Base-by-base conservation (phyloP, 768 basidiomycete species). In the Mycena latifolia region DNA sequence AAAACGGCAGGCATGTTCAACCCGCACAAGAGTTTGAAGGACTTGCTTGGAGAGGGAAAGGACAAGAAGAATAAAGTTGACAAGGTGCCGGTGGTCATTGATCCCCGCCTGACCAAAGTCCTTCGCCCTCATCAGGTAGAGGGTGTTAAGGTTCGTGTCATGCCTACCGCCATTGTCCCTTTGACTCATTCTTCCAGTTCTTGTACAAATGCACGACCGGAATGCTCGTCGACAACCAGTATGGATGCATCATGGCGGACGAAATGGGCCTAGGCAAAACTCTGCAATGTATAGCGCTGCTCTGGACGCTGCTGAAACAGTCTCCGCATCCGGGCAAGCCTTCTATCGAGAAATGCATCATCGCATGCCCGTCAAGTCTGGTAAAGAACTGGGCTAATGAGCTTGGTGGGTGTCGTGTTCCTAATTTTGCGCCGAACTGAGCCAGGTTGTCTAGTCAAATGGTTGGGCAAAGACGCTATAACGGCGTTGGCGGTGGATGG, bases 321-420 rank as follows among this genome's bases (percentile, higher is more conserved):
- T 98, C 98, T 0, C 95, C 98, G 0, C 88, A 90, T 55, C 82
- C 96, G 0, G 89, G 92, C 29, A 98, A 92, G 77, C 85, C 91
- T 2, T 90, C 93, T 0, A 96, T 98, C 68, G 97, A 99, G 75
- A 99, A 99, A 78, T 96, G 93, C 65, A 96, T 99, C 75, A 98
- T 99, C 71, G 96, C 90, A 0, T 99, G 98, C 77, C 98, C 98
- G 0, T 94, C 95, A 11, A 97, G 94, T 84, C 81, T 99, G 65
- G 98, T 99, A 31, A 94, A 93, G 76, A 99, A 99, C 72, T 99
- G 98, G 98, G 97, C 95, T 0, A 98, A 99, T 76, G 98, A 99
- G 79, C 84, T 99, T 29, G 88, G 96, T 91, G 66, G 56, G 85
- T 79, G 35, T 3, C 47, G 33, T 46, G n/a, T 62, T n/a, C n/a